phyloP scores from a whole-genome alignment of 1,139 yeast species.

The Pichia sp. region DNA sequence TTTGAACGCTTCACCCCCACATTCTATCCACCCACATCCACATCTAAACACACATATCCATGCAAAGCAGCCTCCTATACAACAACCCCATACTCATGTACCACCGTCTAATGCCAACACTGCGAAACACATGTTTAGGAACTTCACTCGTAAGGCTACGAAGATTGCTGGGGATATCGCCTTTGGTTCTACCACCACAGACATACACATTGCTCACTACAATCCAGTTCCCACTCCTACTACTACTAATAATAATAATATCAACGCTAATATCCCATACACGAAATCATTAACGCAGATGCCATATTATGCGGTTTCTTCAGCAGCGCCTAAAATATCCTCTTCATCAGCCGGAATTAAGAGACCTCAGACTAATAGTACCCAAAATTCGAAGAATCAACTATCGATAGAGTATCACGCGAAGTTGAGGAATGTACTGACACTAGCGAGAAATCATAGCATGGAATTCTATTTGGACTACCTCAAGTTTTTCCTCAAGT shows the following conservation, averaged over 20 bases:
- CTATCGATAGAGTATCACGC: constrained; percentile 5
- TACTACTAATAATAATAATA: not conserved
- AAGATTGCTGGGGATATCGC: constrained; percentile 25
- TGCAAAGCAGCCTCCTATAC: no score
- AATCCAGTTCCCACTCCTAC: not conserved
- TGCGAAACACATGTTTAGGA: constrained; percentile 10
- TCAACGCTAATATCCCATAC: no score
- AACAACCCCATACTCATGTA: no score
- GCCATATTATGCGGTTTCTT: no score
- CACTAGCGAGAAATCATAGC: constrained; percentile 12
- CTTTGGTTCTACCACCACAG: constrained; percentile 19
- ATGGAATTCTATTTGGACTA: constrained; percentile 23
- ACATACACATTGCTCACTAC: not conserved
- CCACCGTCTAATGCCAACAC: no score
- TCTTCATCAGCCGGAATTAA: no score
- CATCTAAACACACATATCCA: no score
- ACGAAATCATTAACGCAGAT: no score
- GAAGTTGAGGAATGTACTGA: not conserved
- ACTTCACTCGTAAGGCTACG: constrained; percentile 21
- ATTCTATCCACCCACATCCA: no score
- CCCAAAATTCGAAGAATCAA: constrained; percentile 1
- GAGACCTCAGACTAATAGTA: no score
- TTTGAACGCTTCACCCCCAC: no score
- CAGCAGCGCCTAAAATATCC: no score
- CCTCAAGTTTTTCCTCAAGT: constrained; percentile 24